These are phyloP conservation scores for Lipomyces yamanashiensis DNA, from an alignment of 805 yeast genomes.

Conservation along the genomic window DNA sequence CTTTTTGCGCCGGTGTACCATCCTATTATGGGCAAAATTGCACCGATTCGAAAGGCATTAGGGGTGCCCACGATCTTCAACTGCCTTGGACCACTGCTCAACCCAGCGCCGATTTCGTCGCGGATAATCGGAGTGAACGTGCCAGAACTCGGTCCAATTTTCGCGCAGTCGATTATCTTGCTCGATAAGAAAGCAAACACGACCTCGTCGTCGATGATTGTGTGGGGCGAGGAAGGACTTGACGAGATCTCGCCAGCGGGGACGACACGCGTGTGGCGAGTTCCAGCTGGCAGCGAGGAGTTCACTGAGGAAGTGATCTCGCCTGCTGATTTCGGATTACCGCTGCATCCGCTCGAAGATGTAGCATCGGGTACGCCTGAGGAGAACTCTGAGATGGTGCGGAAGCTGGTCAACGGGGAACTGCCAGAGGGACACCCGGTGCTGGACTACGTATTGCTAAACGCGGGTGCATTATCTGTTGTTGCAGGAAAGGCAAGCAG, in stretches of 20 bases:
- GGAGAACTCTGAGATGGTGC: conserved; percentile 74
- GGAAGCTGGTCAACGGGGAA: conserved; percentile 53
- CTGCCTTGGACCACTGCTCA: conserved; percentile 88
- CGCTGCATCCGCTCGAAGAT: conserved; percentile 65
- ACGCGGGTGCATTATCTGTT: conserved; percentile 84
- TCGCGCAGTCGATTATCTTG: conserved; percentile 76
- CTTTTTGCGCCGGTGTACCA: conserved; percentile 94
- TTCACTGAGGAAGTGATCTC: conserved; percentile 41
- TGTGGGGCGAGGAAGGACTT: conserved; percentile 88
- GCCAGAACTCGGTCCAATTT: conserved; percentile 75
- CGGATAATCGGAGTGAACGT: conserved; percentile 90
- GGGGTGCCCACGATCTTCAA: conserved; percentile 95
- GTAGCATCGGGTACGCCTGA: conserved; percentile 87
- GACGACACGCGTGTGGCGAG: conserved; percentile 76
- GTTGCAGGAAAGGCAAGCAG: conserved; percentile 65
- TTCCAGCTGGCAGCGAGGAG: conserved; percentile 44
- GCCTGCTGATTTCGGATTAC: conserved; percentile 72
- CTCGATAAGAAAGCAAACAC: conserved; percentile 58
- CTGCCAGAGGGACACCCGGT: conserved; percentile 56
- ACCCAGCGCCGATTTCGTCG: conserved; percentile 82
- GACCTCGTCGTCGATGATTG: conserved; percentile 69
- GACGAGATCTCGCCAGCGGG: conserved; percentile 96
- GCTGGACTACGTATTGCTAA: conserved; percentile 87
- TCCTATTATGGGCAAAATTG: conserved; percentile 85
- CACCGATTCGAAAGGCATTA: conserved; percentile 70